phyloP scores from a whole-genome alignment of 78 protist species.

The Guillardia theta region DNA sequence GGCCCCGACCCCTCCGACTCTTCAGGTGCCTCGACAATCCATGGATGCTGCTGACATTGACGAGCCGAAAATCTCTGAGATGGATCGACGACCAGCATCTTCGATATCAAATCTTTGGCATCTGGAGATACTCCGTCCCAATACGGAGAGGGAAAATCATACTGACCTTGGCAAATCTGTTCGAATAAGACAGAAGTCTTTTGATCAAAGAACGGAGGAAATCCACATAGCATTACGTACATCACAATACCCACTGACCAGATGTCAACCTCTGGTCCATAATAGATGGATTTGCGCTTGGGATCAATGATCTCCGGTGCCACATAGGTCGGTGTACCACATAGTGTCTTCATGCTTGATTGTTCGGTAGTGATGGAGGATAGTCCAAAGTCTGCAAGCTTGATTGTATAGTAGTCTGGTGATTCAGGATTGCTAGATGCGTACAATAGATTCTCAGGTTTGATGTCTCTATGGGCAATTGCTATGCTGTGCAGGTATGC shows the following conservation, averaged over 20 bases:
- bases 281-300: slow-evolving; percentile 65
- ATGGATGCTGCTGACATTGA: too few species aligned
- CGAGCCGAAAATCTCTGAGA: too few species aligned
- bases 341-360: neutral
- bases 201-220: neutral
- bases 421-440: neutral
- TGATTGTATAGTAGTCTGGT: neutral
- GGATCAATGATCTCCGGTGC: slow-evolving; percentile 8
- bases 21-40: too few species aligned
- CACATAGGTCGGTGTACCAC: neutral
- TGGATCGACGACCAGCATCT: neutral
- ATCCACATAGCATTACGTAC: neutral
- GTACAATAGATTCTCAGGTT: slow-evolving; percentile 14
- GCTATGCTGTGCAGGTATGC: neutral
- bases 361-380: neutral
- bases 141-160: neutral
- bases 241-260: neutral
- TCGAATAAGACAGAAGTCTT: slow-evolving; percentile 45
- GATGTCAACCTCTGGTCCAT: slow-evolving; percentile 61
- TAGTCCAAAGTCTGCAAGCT: slow-evolving; percentile 16
- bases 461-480: slow-evolving; percentile 9
- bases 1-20: too few species aligned
- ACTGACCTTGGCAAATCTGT: slow-evolving; percentile 20
- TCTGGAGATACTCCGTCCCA: neutral
- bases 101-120: neutral